phyloP scores from a whole-genome alignment of 2,329 filamentous ascomycete genomes.

The Paecilomyces sp. region DNA sequence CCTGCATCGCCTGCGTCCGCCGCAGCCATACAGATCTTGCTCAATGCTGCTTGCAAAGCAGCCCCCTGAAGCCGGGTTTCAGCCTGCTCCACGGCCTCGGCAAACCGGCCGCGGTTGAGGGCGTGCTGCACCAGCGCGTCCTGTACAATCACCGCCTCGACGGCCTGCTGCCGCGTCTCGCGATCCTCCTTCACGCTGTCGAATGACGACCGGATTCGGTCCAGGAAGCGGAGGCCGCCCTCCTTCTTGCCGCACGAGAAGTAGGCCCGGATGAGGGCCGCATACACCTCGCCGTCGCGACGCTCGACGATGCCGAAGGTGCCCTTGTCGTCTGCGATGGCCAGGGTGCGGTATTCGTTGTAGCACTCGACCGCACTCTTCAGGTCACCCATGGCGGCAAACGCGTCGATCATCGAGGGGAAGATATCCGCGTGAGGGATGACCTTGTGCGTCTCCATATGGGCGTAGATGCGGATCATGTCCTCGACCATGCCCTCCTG shows the following conservation, averaged over 20 bases:
- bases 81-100: slow-evolving; percentile 68
- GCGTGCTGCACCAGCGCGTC: slow-evolving; percentile 74
- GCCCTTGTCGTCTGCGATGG: slow-evolving; percentile 76
- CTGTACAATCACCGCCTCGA: slow-evolving; percentile 65
- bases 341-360: slow-evolving; percentile 84
- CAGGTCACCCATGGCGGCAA: slow-evolving; percentile 72
- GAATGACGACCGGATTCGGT: slow-evolving; percentile 62
- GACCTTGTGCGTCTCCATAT: slow-evolving; percentile 76
- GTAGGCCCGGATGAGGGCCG: slow-evolving; percentile 85
- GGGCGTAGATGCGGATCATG: slow-evolving; percentile 84
- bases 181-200: slow-evolving; percentile 38
- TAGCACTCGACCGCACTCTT: slow-evolving; percentile 89
- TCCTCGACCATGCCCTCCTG: slow-evolving; percentile 72
- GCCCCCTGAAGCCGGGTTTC: slow-evolving; percentile 51
- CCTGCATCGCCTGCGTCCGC: slow-evolving; percentile 70
- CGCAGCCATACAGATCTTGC: slow-evolving; percentile 65
- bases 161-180: slow-evolving; percentile 53
- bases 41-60: slow-evolving; percentile 57
- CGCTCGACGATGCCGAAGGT: slow-evolving; percentile 61
- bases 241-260: slow-evolving; percentile 71
- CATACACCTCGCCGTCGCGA: slow-evolving; percentile 78
- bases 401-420: slow-evolving; percentile 90
- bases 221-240: slow-evolving; percentile 77
- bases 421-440: slow-evolving; percentile 76
- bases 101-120: slow-evolving; percentile 61